phyloP scores from a whole-genome alignment of 257 asterid genomes.

The Salvia miltiorrhiza region DNA sequence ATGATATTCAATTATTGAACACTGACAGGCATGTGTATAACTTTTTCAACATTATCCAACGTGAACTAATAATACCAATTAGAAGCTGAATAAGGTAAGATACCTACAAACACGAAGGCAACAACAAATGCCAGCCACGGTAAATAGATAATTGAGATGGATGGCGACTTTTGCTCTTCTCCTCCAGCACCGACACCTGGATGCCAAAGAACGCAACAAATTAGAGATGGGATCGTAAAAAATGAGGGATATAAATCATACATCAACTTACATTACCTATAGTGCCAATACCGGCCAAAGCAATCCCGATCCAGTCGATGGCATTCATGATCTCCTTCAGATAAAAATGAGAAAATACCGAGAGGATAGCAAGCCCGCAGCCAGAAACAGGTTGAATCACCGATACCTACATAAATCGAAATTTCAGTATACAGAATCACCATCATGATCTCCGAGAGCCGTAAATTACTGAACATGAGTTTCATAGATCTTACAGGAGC shows the following conservation, averaged over 20 bases:
- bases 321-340: slow-evolving; percentile 92
- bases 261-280: slow-evolving; percentile 67
- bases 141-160: slow-evolving; percentile 62
- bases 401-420: slow-evolving; percentile 55
- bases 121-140: slow-evolving; percentile 85
- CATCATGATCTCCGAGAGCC: neutral
- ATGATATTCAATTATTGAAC: neutral
- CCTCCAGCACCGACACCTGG: slow-evolving; percentile 98
- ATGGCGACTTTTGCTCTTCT: slow-evolving; percentile 76
- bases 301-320: slow-evolving; percentile 93
- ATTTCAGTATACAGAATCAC: neutral
- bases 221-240: slow-evolving; percentile 3
- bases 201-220: slow-evolving; percentile 18
- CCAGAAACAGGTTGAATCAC: slow-evolving; percentile 99
- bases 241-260: neutral
- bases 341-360: slow-evolving; percentile 94
- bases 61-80: slow-evolving; percentile 5
- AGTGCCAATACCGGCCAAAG: slow-evolving; percentile 93
- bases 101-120: slow-evolving; percentile 98
- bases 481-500: slow-evolving; percentile 68
- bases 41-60: neutral
- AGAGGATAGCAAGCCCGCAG: slow-evolving; percentile 97
- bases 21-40: neutral
- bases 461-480: neutral
- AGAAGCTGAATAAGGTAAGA: slow-evolving; percentile 56